These are phyloP conservation scores for Russula emetica DNA, from an alignment of 768 basidiomycete genomes.

Conservation along the genomic window DNA sequence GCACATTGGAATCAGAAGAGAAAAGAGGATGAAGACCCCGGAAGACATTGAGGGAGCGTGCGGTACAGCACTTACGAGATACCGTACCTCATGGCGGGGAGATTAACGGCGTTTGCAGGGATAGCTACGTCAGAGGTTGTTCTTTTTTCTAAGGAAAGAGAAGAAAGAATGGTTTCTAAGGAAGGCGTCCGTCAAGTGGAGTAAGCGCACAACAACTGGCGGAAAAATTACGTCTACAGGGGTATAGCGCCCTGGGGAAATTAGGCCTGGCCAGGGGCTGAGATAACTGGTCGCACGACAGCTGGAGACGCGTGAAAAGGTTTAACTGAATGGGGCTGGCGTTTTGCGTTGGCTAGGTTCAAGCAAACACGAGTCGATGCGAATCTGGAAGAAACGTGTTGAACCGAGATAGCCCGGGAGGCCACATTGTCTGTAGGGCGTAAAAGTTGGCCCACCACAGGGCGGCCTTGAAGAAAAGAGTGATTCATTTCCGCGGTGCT, in stretches of 20 bases:
- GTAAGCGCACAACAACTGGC: conserved; percentile 15
- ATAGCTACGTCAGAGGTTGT: conserved; percentile 24
- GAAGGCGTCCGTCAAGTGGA: neutral
- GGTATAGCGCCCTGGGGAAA: conserved; percentile 21
- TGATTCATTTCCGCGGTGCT: conserved; percentile 1
- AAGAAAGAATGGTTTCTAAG: conserved; percentile 6
- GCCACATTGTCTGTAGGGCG: conserved; percentile 10
- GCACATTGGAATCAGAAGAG: conserved; percentile 7
- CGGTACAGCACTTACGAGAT: conserved; percentile 16
- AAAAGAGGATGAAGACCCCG: conserved; percentile 18
- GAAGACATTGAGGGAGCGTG: neutral
- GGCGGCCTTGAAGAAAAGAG: neutral
- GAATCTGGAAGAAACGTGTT: conserved; percentile 1
- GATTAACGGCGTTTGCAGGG: conserved; percentile 12
- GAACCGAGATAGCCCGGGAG: neutral
- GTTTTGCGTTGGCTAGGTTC: neutral
- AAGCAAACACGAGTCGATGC: neutral
- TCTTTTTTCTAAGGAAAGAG: conserved; percentile 14
- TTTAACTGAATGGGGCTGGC: neutral
- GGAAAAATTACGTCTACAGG: conserved; percentile 17
- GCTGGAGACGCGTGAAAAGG: neutral
- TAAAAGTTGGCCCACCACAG: neutral
- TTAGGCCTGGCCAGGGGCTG: conserved; percentile 16
- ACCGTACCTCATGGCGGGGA: conserved; percentile 8
- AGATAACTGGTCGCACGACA: neutral